Percentiles rank a stretch among this genome's conserved stretches.
Evolutionary conservation across 1,284 basidiomycete species (phyloP).

Genomic region (Macrocystidia cucumis): DNA sequence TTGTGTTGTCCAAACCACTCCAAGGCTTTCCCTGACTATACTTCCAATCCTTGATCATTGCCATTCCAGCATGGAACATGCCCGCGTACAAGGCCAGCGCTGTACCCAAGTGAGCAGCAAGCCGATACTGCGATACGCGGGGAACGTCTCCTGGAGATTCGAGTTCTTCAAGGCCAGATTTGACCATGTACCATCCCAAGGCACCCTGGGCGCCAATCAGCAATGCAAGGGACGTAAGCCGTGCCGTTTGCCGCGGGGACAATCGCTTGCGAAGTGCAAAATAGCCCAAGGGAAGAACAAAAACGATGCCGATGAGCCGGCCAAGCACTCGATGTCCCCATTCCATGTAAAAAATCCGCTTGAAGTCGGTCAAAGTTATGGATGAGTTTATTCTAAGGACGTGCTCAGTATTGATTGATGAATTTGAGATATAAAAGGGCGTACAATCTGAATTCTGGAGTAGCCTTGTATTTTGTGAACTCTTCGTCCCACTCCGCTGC

Average conservation of each 20-base stretch:
- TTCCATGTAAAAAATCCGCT: constrained; percentile 98
- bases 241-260: constrained; percentile 50
- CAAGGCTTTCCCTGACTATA: constrained; percentile 48
- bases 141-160: constrained; percentile 80
- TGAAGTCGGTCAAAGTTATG: constrained; percentile 88
- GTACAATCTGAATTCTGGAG: constrained; percentile 93
- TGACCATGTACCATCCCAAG: constrained; percentile 99
- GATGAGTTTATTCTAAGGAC: constrained; percentile 73
- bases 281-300: constrained; percentile 76
- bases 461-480: constrained; percentile 92
- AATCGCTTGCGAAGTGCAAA: constrained; percentile 69
- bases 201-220: constrained; percentile 89
- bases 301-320: constrained; percentile 79
- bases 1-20: constrained; percentile 26
- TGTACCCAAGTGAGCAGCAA: constrained; percentile 90
- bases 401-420: constrained; percentile 4
- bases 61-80: constrained; percentile 83
- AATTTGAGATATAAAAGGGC: constrained; percentile 23
- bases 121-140: constrained; percentile 93
- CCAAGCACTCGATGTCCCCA: constrained; percentile 96
- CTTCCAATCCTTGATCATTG: constrained; percentile 77
- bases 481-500: constrained; percentile 81
- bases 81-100: constrained; percentile 89
- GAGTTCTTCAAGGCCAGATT: constrained; percentile 88
- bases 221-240: constrained; percentile 64